These are phyloP conservation scores for Euphorbia corollata DNA, from an alignment of 441 rosid species.

Conservation along the genomic window DNA sequence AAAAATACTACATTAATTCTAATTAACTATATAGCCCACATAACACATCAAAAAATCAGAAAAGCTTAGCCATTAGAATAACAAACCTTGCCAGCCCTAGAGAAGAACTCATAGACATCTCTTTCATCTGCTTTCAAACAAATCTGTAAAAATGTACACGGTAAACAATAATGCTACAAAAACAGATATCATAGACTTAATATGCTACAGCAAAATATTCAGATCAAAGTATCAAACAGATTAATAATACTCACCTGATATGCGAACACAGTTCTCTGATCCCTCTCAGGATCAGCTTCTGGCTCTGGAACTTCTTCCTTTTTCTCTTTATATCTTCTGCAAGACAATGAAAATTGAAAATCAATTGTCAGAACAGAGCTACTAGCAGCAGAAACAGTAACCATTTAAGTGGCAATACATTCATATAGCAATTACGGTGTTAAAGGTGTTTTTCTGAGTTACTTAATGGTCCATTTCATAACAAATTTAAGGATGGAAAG, in stretches of 20 bases:
- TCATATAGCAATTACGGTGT: constrained; percentile 1
- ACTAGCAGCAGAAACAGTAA: neutral
- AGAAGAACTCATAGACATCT: constrained; percentile 89
- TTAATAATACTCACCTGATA: constrained; percentile 57
- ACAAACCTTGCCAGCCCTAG: constrained; percentile 95
- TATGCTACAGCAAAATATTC: neutral
- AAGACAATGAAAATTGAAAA: constrained; percentile 25
- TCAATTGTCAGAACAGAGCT: constrained; percentile 13
- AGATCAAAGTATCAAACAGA: neutral
- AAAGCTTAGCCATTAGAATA: neutral
- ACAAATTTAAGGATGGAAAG: constrained; percentile 14
- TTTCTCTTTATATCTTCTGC: constrained; percentile 76
- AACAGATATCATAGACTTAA: neutral
- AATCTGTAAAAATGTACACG: constrained; percentile 42
- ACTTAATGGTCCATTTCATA: neutral
- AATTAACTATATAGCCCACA: no score
- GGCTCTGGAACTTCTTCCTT: constrained; percentile 78
- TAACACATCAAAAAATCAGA: neutral
- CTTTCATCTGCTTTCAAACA: constrained; percentile 91
- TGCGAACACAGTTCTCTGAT: constrained; percentile 97
- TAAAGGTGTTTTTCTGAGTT: constrained; percentile 7
- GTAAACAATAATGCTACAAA: constrained; percentile 9
- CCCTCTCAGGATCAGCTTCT: constrained; percentile 96
- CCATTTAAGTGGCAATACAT: constrained; percentile 5
- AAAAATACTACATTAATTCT: no score